phyloP scores from a whole-genome alignment of 495 filamentous ascomycete genomes.

The Saxophila tyrrhenica region DNA sequence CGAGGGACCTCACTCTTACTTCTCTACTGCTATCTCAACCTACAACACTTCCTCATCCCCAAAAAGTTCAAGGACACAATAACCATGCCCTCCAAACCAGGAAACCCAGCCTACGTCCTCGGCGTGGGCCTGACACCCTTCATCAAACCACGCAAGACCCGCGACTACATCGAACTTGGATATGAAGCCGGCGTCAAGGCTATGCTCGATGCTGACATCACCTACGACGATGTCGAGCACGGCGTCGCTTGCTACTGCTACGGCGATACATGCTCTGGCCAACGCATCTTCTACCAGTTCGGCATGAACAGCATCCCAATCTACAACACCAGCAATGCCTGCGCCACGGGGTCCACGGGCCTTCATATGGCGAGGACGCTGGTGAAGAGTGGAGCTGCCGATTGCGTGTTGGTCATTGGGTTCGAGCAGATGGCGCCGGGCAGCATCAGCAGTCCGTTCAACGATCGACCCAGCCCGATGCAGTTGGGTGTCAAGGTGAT shows the following conservation, averaged over 20 bases:
- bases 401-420: slow-evolving; percentile 85
- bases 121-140: slow-evolving; percentile 99
- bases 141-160: slow-evolving; percentile 91
- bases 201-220: slow-evolving; percentile 87
- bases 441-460: slow-evolving; percentile 63
- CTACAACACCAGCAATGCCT: slow-evolving; percentile 98
- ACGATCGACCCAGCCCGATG: slow-evolving; percentile 67
- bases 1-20: too few relatives aligned
- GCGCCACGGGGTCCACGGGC: slow-evolving; percentile 84
- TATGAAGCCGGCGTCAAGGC: slow-evolving; percentile 95
- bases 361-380: slow-evolving; percentile 71
- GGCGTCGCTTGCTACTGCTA: slow-evolving; percentile 96
- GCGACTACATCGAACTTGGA: slow-evolving; percentile 78
- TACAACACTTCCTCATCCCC: too few relatives aligned
- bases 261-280: slow-evolving; percentile 82
- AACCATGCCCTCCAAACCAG: too few relatives aligned
- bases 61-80: too few relatives aligned
- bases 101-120: slow-evolving; percentile 77
- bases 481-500: slow-evolving; percentile 66
- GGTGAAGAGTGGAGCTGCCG: slow-evolving; percentile 66
- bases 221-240: slow-evolving; percentile 91
- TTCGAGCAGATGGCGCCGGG: slow-evolving; percentile 98
- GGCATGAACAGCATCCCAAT: slow-evolving; percentile 90
- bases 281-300: slow-evolving; percentile 98
- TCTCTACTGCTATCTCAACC: too few relatives aligned